phyloP scores from a whole-genome alignment of 139 green algal species.

The Chlamydomonas applanata region DNA sequence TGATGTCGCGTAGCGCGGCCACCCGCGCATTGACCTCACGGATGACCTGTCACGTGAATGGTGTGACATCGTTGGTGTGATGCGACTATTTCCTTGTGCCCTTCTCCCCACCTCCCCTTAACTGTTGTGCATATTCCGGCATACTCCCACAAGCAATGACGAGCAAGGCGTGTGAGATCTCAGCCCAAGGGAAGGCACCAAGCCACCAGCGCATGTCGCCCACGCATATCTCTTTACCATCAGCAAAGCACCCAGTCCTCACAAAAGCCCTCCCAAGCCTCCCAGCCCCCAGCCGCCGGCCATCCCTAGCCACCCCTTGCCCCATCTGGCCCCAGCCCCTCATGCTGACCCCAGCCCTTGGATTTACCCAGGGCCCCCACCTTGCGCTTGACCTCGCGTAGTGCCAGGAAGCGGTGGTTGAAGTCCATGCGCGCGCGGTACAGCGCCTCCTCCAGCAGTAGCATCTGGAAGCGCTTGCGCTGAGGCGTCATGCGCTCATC shows the following conservation, averaged over 20 bases:
- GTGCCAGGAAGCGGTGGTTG: conserved; percentile 64
- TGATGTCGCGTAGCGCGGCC: conserved; percentile 19
- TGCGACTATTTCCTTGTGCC: too few relatives aligned
- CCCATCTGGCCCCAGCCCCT: neutral
- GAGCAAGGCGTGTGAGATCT: too few relatives aligned
- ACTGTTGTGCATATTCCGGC: too few relatives aligned
- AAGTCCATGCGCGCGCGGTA: conserved; percentile 54
- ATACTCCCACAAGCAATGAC: conserved; percentile 6
- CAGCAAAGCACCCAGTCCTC: too few relatives aligned
- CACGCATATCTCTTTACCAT: too few relatives aligned
- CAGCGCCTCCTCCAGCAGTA: conserved; percentile 63
- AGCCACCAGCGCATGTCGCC: too few relatives aligned
- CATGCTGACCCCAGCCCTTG: neutral
- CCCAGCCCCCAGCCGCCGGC: too few relatives aligned
- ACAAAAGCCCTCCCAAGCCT: too few relatives aligned
- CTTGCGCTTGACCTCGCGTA: conserved; percentile 60
- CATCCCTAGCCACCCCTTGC: too few relatives aligned
- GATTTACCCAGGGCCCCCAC: neutral
- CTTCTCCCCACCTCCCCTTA: too few relatives aligned
- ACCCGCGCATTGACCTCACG: conserved; percentile 3
- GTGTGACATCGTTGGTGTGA: neutral
- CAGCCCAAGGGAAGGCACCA: too few relatives aligned
- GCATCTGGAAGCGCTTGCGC: conserved; percentile 66
- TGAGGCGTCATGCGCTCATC: conserved; percentile 60
- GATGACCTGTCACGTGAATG: conserved; percentile 6